Evolutionary conservation across 192 early-diverging fungal genomes (phyloP).

Genomic region (Geranomyces variabilis): DNA sequence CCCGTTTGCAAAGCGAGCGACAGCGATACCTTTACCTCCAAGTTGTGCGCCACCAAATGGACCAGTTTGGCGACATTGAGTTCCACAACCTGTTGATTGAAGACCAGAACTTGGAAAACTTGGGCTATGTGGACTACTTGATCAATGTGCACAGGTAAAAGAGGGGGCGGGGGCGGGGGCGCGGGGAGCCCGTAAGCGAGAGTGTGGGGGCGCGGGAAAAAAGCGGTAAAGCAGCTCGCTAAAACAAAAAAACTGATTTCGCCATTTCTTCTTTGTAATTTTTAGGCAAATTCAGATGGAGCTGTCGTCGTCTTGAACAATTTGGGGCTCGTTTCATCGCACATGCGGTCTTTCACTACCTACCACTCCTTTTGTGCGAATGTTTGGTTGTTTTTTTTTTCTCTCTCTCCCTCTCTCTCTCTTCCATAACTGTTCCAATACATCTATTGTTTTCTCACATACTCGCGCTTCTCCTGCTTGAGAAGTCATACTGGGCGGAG

Average conservation of each 20-base stretch:
- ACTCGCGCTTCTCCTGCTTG: too few species aligned
- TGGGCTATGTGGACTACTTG: slow-evolving; percentile 93
- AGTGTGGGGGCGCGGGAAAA: too few species aligned
- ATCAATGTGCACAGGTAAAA: slow-evolving; percentile 78
- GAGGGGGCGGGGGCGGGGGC: too few species aligned
- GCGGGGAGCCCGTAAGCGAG: neutral
- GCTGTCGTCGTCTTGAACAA: slow-evolving; percentile 18
- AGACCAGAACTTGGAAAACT: slow-evolving; percentile 84
- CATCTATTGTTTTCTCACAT: too few species aligned
- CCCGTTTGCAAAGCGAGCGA: slow-evolving; percentile 66
- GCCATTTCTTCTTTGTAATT: neutral
- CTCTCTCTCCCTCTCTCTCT: too few species aligned
- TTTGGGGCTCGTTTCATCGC: too few species aligned
- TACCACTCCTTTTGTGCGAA: too few species aligned
- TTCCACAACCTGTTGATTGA: slow-evolving; percentile 80
- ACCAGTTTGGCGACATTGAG: slow-evolving; percentile 73
- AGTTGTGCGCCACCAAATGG: slow-evolving; percentile 84
- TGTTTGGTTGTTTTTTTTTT: too few species aligned
- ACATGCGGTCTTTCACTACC: too few species aligned
- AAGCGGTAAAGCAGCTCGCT: too few species aligned
- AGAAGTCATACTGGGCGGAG: too few species aligned
- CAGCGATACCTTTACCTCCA: slow-evolving; percentile 67
- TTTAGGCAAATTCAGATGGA: slow-evolving; percentile 47
- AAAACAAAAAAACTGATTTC: neutral
- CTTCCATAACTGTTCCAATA: too few species aligned